Conservation (phyloP, 2,329 filamentous ascomycete species). For the Fusarium tricinctum region DNA sequence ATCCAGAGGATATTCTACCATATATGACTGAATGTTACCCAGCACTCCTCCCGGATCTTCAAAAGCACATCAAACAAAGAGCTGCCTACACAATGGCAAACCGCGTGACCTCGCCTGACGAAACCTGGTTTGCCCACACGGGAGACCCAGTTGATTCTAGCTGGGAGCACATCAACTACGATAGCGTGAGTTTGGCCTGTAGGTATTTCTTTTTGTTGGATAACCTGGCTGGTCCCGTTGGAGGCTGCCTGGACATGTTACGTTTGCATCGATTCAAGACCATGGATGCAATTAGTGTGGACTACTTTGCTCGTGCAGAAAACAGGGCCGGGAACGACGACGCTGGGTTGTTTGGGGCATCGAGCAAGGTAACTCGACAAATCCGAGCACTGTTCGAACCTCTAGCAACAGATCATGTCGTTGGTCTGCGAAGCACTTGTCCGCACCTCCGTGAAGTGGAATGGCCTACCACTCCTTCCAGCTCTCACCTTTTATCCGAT, state of each 20-base stretch:
- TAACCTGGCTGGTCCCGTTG: conserved; percentile 9
- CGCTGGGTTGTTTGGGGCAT: background rate
- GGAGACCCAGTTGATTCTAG: no score
- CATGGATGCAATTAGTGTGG: background rate
- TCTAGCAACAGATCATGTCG: accelerated
- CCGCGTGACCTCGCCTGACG: no score
- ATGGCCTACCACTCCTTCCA: conserved; percentile 4
- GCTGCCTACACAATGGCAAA: no score
- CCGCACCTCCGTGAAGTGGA: conserved; percentile 7
- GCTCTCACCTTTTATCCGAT: no score
- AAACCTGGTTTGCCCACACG: no score
- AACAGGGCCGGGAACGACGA: background rate
- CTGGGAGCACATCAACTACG: conserved; percentile 24
- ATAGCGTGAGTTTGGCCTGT: background rate
- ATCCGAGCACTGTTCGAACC: conserved; percentile 17
- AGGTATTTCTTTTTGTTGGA: conserved; percentile 22
- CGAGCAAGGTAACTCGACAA: background rate
- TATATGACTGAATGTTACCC: no score
- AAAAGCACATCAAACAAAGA: no score
- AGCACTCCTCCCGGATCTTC: no score
- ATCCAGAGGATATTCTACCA: no score
- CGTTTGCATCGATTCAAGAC: conserved; percentile 32
- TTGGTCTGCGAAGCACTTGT: background rate
- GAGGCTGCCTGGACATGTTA: conserved; percentile 29
- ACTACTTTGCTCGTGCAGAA: conserved; percentile 2